Base-by-base conservation (phyloP, 2,329 filamentous ascomycete genomes). In the Hysterium pulicare region DNA sequence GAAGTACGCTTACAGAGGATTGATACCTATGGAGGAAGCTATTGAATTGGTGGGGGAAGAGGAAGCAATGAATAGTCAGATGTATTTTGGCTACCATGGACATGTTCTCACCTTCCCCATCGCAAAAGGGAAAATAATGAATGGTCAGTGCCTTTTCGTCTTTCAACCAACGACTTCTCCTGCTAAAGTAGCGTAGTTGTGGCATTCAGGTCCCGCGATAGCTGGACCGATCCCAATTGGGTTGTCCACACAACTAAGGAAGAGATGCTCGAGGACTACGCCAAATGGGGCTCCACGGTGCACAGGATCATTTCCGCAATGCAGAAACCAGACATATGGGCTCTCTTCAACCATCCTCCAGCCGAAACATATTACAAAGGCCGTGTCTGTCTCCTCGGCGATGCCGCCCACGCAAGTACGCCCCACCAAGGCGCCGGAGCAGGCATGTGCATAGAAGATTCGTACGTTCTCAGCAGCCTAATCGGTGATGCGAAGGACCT, bases 81-180 rank as follows among this genome's bases (percentile, higher is more conserved):
- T 82, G 71, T 78, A 78, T 57, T 71, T 78, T 41, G 82, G 80
- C 0, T 75, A 74, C 0, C 62, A 70, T 39, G 78, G 75, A 0
- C 82, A 86, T 56, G 52, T 78, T 5, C 68, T 85, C 19, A 81
- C 76, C 0, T 85, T 84, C 54, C 78, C 82, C 0, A 79, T 85
- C 8, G 75, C 76, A 5, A 67, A 72, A n/a, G 75, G 74, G 8
- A 67, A 70, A 7, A 70, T 75, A 3, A 74, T 84, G 63, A 85
- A 85, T 55, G 70, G 64, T 65, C 48, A 33, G 47, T 45, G 24
- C n/a, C 23, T 15, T 8, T 10, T 23, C 3, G 21, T 15, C 9
- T 16, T 20, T 5, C n/a, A 5, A 37, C 15, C 13, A 41, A 19
- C 13, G 17, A 38, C 28, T n/a, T n/a, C n/a, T n/a, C n/a, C 4